Conservation (phyloP, 768 basidiomycete genomes). For the Candolleomyces efflorescens region DNA sequence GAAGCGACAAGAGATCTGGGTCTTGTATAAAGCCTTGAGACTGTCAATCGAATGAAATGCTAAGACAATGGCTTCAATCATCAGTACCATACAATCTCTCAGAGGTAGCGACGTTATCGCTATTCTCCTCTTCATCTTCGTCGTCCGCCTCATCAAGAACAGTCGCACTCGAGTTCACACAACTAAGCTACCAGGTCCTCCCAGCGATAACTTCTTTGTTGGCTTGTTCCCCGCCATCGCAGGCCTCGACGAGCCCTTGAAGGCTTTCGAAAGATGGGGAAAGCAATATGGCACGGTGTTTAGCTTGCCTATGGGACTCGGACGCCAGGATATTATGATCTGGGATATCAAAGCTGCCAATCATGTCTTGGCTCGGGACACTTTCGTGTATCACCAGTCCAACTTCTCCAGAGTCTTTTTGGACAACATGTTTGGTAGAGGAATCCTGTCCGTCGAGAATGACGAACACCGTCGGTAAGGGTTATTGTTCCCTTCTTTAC, state of each 20-base stretch:
- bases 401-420: slow-evolving; percentile 30
- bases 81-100: too few species aligned
- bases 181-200: slow-evolving; percentile 40
- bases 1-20: too few species aligned
- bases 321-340: slow-evolving; percentile 30
- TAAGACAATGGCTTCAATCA: too few species aligned
- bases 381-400: slow-evolving; percentile 42
- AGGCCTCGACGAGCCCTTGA: slow-evolving; percentile 24
- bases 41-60: too few species aligned
- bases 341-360: slow-evolving; percentile 49
- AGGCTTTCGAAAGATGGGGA: slow-evolving; percentile 42
- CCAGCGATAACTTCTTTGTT: slow-evolving; percentile 28
- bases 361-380: slow-evolving; percentile 48
- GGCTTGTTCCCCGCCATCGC: slow-evolving; percentile 30
- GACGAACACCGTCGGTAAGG: slow-evolving; percentile 44
- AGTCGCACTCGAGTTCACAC: slow-evolving; percentile 8
- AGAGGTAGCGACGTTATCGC: not conserved
- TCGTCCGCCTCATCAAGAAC: not conserved
- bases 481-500: not conserved
- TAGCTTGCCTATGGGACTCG: slow-evolving; percentile 34
- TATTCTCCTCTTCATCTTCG: not conserved
- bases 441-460: slow-evolving; percentile 36
- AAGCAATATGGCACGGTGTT: slow-evolving; percentile 45
- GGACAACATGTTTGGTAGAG: slow-evolving; percentile 38
- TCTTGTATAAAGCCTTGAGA: too few species aligned